phyloP scores from a whole-genome alignment of 768 basidiomycete species.

The Amyloporia xantha region DNA sequence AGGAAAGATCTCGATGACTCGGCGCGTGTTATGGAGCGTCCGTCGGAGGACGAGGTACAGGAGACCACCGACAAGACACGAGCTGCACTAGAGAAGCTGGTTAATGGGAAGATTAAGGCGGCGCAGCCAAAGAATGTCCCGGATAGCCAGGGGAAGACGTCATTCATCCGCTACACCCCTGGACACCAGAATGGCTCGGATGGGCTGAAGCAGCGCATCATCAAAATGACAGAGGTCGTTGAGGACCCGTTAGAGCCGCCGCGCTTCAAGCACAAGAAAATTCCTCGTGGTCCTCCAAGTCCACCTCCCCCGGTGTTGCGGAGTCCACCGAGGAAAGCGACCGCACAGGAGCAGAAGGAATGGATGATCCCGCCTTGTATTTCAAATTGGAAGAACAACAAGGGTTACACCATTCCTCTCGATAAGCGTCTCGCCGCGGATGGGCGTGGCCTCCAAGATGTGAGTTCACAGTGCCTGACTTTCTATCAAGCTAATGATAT shows the following conservation, averaged over 20 bases:
- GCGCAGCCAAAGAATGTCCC: slow-evolving; percentile 96
- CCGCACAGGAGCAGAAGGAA: slow-evolving; percentile 96
- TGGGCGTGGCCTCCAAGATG: slow-evolving; percentile 97
- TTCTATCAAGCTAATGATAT: background rate
- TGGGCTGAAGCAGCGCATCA: slow-evolving; percentile 88
- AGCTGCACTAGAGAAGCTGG: slow-evolving; percentile 87
- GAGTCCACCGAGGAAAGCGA: slow-evolving; percentile 93
- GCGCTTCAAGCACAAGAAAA: slow-evolving; percentile 98
- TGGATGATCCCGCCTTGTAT: slow-evolving; percentile 99
- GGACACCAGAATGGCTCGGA: slow-evolving; percentile 72
- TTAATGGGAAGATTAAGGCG: slow-evolving; percentile 95
- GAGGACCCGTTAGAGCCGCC: slow-evolving; percentile 98
- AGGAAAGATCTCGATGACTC: slow-evolving; percentile 81
- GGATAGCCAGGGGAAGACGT: slow-evolving; percentile 73
- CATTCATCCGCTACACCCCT: slow-evolving; percentile 95
- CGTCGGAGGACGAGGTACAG: slow-evolving; percentile 89
- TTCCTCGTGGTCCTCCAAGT: slow-evolving; percentile 92
- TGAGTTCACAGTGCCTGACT: slow-evolving; percentile 35
- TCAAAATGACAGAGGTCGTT: slow-evolving; percentile 97
- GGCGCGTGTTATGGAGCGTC: slow-evolving; percentile 77
- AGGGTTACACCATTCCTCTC: slow-evolving; percentile 97
- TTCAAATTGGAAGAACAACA: slow-evolving; percentile 99
- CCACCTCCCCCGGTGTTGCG: slow-evolving; percentile 94
- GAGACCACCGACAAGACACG: slow-evolving; percentile 88
- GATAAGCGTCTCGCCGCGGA: slow-evolving; percentile 98